phyloP scores from a whole-genome alignment of 2,329 filamentous ascomycete genomes.

The Neofusicoccum laricinum region DNA sequence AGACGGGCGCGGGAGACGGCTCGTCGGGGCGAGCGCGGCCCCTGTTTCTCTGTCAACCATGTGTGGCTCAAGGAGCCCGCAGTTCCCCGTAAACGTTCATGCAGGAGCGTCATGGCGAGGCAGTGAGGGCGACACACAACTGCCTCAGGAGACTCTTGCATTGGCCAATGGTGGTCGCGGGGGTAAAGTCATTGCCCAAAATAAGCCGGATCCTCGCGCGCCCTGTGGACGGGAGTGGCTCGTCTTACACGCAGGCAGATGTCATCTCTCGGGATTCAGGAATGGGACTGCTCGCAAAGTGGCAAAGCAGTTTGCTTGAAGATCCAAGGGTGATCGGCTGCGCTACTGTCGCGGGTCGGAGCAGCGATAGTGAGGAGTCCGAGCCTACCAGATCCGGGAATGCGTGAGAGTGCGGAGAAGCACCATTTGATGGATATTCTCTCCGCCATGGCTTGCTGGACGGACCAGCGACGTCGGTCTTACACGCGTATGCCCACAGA shows the following conservation, averaged over 20 bases:
- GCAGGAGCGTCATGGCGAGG: neutral
- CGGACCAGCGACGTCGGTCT: neutral
- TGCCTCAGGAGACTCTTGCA: neutral
- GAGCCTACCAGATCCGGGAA: neutral
- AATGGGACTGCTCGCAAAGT: conserved; percentile 4
- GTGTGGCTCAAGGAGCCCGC: neutral
- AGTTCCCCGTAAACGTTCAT: neutral
- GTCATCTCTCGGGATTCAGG: neutral
- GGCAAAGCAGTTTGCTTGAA: neutral
- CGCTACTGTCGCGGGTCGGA: neutral
- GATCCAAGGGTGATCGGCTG: neutral
- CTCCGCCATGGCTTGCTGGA: conserved; percentile 1
- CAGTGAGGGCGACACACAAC: neutral
- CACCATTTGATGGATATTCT: neutral
- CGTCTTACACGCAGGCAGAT: conserved; percentile 4
- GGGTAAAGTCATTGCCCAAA: neutral
- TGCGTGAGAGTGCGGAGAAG: conserved; percentile 3
- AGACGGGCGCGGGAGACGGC: neutral
- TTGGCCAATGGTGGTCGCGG: neutral
- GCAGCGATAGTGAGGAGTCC: neutral
- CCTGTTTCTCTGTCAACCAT: conserved; percentile 2
- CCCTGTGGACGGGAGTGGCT: conserved; percentile 1
- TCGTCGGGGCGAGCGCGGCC: neutral
- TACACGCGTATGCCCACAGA: neutral
- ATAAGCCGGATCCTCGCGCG: neutral